phyloP scores from a whole-genome alignment of 306 rosid genomes.

The Vigna angularis region DNA sequence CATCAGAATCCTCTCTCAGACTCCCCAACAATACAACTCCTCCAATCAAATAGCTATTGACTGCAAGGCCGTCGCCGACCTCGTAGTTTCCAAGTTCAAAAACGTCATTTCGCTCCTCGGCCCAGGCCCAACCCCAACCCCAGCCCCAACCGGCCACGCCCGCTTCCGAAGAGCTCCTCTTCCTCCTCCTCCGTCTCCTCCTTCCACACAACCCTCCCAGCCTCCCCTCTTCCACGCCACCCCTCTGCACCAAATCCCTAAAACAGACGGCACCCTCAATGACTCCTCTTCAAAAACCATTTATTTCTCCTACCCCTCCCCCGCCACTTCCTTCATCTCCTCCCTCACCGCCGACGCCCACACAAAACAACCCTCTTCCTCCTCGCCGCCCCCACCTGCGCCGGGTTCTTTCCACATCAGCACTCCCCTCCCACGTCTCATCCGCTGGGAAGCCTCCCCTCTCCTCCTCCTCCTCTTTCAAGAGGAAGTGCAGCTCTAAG shows the following conservation, averaged over 20 bases:
- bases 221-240: too few relatives aligned
- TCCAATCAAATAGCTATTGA: background rate
- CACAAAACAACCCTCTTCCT: conserved; percentile 57
- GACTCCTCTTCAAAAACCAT: conserved; percentile 65
- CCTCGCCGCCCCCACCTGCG: conserved; percentile 56
- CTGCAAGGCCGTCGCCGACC: conserved; percentile 65
- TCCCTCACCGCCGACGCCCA: conserved; percentile 77
- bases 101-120: conserved; percentile 79
- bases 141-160: too few relatives aligned
- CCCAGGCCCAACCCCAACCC: too few relatives aligned
- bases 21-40: too few relatives aligned
- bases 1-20: conserved; percentile 46
- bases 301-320: conserved; percentile 57
- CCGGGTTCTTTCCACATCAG: conserved; percentile 60
- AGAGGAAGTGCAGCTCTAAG: conserved; percentile 84
- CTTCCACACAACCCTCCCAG: too few relatives aligned
- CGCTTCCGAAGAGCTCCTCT: too few relatives aligned
- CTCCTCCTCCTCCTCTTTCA: conserved; percentile 59
- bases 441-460: conserved; percentile 68
- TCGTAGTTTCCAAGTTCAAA: conserved; percentile 83
- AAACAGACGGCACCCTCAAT: conserved; percentile 23
- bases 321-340: conserved; percentile 60
- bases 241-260: too few relatives aligned
- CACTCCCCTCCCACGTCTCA: conserved; percentile 62
- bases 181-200: too few relatives aligned